Conservation (phyloP, 257 asterid genomes). For the Cordia subcordata region DNA sequence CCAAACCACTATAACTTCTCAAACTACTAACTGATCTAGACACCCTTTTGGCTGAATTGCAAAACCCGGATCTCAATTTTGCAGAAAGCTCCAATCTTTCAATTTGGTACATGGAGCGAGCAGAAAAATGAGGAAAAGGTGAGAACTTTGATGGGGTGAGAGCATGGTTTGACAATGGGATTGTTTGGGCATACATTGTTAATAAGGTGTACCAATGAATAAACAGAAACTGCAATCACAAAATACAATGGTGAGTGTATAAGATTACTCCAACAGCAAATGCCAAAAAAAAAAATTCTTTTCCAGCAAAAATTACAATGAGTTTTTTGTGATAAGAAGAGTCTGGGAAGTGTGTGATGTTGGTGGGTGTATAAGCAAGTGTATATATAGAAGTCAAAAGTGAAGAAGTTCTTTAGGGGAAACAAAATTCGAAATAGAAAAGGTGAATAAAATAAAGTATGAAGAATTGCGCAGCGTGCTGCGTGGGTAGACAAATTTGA, state of each 20-base stretch:
- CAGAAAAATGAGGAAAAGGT: conserved; percentile 2
- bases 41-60: conserved; percentile 34
- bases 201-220: background rate
- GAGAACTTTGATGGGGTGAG: conserved; percentile 15
- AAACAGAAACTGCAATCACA: background rate
- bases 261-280: too few relatives aligned
- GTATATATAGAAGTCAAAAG: background rate
- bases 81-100: conserved; percentile 16
- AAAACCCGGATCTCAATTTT: conserved; percentile 30
- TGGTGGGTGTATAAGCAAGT: too few relatives aligned
- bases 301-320: too few relatives aligned
- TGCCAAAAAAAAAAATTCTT: too few relatives aligned
- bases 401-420: background rate
- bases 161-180: conserved; percentile 24
- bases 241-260: background rate
- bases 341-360: too few relatives aligned
- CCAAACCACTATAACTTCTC: conserved; percentile 22
- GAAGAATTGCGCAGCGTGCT: background rate
- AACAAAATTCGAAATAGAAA: too few relatives aligned
- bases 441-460: too few relatives aligned
- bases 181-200: conserved; percentile 38
- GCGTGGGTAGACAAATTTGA: background rate
- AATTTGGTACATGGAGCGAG: conserved; percentile 6
- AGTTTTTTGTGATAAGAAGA: too few relatives aligned
- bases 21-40: conserved; percentile 24